Conservation (phyloP, 768 basidiomycete species). For the Lentinula raphanica region DNA sequence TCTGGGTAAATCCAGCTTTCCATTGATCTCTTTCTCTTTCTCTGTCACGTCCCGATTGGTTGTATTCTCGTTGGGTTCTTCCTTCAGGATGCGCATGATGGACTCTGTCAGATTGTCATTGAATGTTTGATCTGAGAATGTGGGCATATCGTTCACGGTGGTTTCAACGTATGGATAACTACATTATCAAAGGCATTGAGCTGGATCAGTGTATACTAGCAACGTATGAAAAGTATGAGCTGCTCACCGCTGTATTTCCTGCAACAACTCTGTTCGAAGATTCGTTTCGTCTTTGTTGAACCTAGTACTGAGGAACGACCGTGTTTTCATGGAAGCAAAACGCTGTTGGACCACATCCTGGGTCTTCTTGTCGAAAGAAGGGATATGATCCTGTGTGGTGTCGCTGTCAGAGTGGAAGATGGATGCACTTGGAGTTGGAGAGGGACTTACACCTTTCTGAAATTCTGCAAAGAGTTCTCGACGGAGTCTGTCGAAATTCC, state of each 20-base stretch:
- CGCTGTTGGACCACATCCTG: conserved; percentile 58
- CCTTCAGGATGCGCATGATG: conserved; percentile 40
- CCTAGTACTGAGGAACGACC: neutral
- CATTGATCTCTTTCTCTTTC: neutral
- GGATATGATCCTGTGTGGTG: conserved; percentile 40
- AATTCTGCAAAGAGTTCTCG: conserved; percentile 60
- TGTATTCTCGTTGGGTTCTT: conserved; percentile 18
- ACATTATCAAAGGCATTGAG: too few species aligned
- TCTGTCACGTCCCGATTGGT: neutral
- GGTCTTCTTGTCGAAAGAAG: conserved; percentile 51
- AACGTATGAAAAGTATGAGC: neutral
- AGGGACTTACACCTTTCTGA: conserved; percentile 50
- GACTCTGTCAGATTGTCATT: conserved; percentile 35
- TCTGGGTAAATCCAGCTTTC: neutral
- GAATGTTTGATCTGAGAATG: conserved; percentile 45
- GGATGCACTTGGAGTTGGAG: conserved; percentile 3
- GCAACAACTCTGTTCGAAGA: conserved; percentile 45
- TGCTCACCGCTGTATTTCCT: conserved; percentile 64
- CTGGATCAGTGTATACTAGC: too few species aligned
- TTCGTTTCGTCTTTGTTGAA: conserved; percentile 46
- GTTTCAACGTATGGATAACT: conserved; percentile 68
- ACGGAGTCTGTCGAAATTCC: conserved; percentile 70
- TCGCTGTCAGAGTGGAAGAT: neutral
- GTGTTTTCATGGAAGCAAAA: conserved; percentile 6
- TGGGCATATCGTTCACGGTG: conserved; percentile 45